These are phyloP conservation scores for Tylopilus rubrobrunneus DNA, from an alignment of 768 basidiomycete genomes.

Conservation along the genomic window DNA sequence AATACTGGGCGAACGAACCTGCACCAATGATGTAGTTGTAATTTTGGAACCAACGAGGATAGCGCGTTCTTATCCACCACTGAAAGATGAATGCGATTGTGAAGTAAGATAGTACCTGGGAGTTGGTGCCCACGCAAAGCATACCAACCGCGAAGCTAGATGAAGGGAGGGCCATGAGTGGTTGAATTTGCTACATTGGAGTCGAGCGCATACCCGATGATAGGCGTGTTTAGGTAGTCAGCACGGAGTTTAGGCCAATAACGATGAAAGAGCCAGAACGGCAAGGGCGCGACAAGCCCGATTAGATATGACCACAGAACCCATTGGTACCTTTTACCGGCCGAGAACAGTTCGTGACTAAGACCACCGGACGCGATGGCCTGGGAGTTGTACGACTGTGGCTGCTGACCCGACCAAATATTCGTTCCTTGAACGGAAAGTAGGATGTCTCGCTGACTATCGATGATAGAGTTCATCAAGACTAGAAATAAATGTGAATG, in stretches of 20 bases:
- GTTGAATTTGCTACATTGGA: neutral
- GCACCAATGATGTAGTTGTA: constrained; percentile 41
- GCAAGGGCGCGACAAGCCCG: constrained; percentile 36
- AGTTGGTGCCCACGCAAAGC: constrained; percentile 27
- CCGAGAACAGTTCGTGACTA: constrained; percentile 31
- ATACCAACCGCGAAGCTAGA: constrained; percentile 15
- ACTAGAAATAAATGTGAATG: constrained; percentile 33
- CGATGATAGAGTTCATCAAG: constrained; percentile 58
- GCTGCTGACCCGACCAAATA: constrained; percentile 31
- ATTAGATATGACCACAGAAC: constrained; percentile 36
- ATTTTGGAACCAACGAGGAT: constrained; percentile 34
- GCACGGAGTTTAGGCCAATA: constrained; percentile 31
- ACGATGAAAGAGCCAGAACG: constrained; percentile 38
- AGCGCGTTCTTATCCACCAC: constrained; percentile 35
- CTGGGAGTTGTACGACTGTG: constrained; percentile 29
- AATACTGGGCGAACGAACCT: constrained; percentile 32
- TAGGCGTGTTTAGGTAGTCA: constrained; percentile 29
- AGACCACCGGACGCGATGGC: constrained; percentile 41
- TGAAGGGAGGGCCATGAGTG: neutral
- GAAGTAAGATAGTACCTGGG: constrained; percentile 15
- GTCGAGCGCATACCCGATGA: constrained; percentile 22
- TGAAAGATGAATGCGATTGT: constrained; percentile 30
- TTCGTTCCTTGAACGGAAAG: constrained; percentile 52
- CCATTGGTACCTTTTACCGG: constrained; percentile 33
- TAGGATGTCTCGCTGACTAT: constrained; percentile 46